Base-by-base conservation (phyloP, 169 alveolate genomes). In the Plasmodium inui region DNA sequence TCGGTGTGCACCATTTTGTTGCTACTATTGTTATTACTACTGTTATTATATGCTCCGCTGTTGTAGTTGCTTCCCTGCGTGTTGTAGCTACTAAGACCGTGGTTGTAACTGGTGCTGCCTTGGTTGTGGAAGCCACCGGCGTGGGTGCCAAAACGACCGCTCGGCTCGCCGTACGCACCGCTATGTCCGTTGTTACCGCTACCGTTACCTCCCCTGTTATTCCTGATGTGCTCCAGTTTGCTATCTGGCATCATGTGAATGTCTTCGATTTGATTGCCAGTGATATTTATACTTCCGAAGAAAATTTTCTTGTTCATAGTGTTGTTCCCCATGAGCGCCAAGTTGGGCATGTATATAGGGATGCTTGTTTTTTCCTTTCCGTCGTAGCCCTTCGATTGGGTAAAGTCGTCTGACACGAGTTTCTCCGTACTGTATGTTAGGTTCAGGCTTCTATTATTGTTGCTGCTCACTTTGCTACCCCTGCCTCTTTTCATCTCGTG, bases 211-310 rank as follows among this genome's bases (percentile, higher is more conserved):
- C 14, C 44, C 28, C 22, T 22, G 61, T 76, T 76, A 76, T 32
- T n/a, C 12, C 28, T 34, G 8, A 34, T 76, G 10, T 76, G 30
- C 28, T 37, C 44, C 50, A 55, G 70, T 12, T 79, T 71, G 12
- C 50, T 80, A 67, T 89, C 83, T 26, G 81, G 30, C n/a, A 67
- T 46, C 6, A 30, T 34, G 32, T 89, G 67, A 57, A 89, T 57
- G 50, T 89, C 80, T 89, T 89, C 94, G 1, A 89, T 78, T 39
- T 89, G 81, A 37, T 89, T 46, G 17, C 94, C 94, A 89, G 82
- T 89, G 22, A 89, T 89, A 44, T 89, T 78, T 39, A 89, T 80
- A 89, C 82, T 89, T 17, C 94, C 94, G 72, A 89, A 89, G 73
- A 89, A 89, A 67, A 89, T 89, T 41, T 89, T 89, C 32, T 89